These are phyloP conservation scores for Mycocentrospora acerina DNA, from an alignment of 2,329 filamentous ascomycete species.

Conservation along the genomic window DNA sequence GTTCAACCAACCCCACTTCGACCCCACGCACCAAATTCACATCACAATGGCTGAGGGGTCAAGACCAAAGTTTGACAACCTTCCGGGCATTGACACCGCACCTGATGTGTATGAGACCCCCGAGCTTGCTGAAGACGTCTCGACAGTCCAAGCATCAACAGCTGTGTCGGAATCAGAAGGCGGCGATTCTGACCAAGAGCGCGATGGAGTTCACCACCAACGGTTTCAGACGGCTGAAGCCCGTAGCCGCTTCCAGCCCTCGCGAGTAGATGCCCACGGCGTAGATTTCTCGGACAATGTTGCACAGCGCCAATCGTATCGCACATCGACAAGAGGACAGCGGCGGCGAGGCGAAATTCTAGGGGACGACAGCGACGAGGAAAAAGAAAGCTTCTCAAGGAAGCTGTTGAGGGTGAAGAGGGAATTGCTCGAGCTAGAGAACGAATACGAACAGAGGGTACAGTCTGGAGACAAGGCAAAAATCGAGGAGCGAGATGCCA, in stretches of 20 bases:
- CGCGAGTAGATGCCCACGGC: slow-evolving; percentile 72
- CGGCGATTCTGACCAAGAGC: slow-evolving; percentile 52
- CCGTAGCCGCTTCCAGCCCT: slow-evolving; percentile 74
- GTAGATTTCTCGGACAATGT: slow-evolving; percentile 92
- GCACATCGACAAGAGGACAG: slow-evolving; percentile 67
- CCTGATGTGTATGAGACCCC: slow-evolving; percentile 97
- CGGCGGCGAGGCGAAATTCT: slow-evolving; percentile 63
- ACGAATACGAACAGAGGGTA: slow-evolving; percentile 58
- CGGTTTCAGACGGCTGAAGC: slow-evolving; percentile 77
- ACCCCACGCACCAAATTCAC: background rate
- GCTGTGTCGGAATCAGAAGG: slow-evolving; percentile 51
- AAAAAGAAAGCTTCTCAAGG: slow-evolving; percentile 67
- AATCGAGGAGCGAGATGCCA: slow-evolving; percentile 45
- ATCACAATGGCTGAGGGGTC: slow-evolving; percentile 33
- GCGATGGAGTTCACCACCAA: slow-evolving; percentile 67
- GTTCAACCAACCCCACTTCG: slow-evolving; percentile 2
- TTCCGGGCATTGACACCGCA: slow-evolving; percentile 66
- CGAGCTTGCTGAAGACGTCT: slow-evolving; percentile 85
- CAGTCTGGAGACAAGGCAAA: slow-evolving; percentile 45
- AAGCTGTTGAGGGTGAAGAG: slow-evolving; percentile 80
- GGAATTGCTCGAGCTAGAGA: slow-evolving; percentile 69
- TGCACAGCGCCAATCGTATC: slow-evolving; percentile 76
- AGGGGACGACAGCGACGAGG: slow-evolving; percentile 72
- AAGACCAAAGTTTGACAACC: slow-evolving; percentile 52
- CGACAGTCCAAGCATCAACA: slow-evolving; percentile 65